Base-by-base conservation (phyloP, 208 protist species). In the Acanthamoeba castellanii region DNA sequence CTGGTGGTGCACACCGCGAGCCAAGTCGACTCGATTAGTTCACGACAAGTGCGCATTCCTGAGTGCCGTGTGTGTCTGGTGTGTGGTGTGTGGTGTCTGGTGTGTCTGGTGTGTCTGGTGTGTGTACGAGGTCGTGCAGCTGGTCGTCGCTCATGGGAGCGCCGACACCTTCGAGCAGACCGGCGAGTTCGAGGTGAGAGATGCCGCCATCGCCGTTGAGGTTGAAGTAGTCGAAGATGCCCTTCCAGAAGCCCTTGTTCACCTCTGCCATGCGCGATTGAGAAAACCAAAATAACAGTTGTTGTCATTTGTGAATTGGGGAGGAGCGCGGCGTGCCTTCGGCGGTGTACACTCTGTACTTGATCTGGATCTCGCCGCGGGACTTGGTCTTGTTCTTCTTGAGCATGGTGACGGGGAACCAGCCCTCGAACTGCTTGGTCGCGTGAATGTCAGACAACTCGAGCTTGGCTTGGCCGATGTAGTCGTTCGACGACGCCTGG, bases 191-290 rank as follows among this genome's bases (percentile, higher is more conserved):
- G 55, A 93, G 66, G 66, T 93, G 61, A 2, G 37, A 42, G 89
- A 93, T 93, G 66, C 66, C 45, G 16, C 89, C 89, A 25, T 72
- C 57, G 7, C 52, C 52, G 66, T 93, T 93, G 34, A 81, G 11
- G 66, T 93, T 52, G 66, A 93, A 93, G 89, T 82, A 81, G 45
- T 93, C 89, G 47, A 50, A 81, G 42, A 93, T 61, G 42, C 89
- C 68, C 66, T 61, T 74, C 89, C 89, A 93, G 52, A 93, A 93
- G 16, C 25, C 45, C 42, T 32, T 55, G 20, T 93, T 32, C 64
- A 93, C 89, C 61, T 93, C 89, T 93, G 64, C 34, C 55, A n/a
- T n/a, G n/a, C n/a, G 32, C 32, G 32, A 5, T 5, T 32, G 22
- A 55, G 32, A 8, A 27, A 30, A 59, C 42, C 74, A 14, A 11